Base-by-base conservation (phyloP, 306 rosid species). In the Castanospermum australe region DNA sequence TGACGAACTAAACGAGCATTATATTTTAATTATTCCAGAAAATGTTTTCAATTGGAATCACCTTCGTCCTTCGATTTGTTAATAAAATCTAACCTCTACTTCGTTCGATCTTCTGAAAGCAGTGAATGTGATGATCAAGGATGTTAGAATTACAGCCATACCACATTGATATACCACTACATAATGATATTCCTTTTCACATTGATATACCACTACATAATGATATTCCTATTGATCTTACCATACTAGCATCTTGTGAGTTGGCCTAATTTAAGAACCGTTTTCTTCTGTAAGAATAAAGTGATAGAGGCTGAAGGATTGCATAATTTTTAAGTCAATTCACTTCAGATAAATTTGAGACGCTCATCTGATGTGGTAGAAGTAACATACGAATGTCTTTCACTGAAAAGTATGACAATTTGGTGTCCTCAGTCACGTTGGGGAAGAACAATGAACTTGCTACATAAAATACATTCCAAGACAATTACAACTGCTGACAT, bases 71-170 rank as follows among this genome's bases (percentile, higher is more conserved):
- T n/a, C n/a, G n/a, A 56, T 51, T 39, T 71, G 45, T 60, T 56
- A 61, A 67, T 67, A 3, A 51, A n/a, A 21, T 57, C n/a, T 71
- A n/a, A n/a, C n/a, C n/a, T n/a, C n/a, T n/a, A n/a, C n/a, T n/a
- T n/a, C n/a, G n/a, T 51, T 32, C 41, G 55, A 33, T 75, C 25
- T 75, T 79, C 52, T 76, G 76, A 18, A 75, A 84, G 57, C 87
- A 90, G 91, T 86, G 33, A 80, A 77, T 54, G 39, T 81, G 72
- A 82, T 59, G 75, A 65, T 73, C 62, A 55, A 77, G 45, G 86
- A 83, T 13, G 88, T 90, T 44, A 82, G 72, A 61, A 78, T 87
- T 67, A 17, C 86, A 4, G 45, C 82, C 6, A 71, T 80, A 68
- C 41, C 35, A 57, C 82, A n/a, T n/a, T n/a, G n/a, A n/a, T n/a